Evolutionary conservation across 345 rosid species (phyloP), one percentile per base, ranked within the genome.

Genomic region (Eutrema japonicum): DNA sequence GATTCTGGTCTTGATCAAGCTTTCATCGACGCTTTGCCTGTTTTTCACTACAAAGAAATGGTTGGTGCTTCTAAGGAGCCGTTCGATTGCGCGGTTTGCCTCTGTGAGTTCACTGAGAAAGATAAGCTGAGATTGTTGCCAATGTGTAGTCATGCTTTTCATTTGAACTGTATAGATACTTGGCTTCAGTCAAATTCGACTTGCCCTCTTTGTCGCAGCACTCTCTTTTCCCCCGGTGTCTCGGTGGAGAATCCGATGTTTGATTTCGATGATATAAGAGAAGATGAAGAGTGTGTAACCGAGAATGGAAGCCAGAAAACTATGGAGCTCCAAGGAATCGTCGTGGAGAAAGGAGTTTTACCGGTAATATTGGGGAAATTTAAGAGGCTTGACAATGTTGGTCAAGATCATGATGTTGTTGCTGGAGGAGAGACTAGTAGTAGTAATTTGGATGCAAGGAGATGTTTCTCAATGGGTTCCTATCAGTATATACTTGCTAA

Each of bases 1-100:
- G 97, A 91, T 71, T 91, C 97, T 51, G 97, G 97, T 61, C 81
- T 91, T 59, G 97, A 89, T 78, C 97, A 91, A 80, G 91, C 97
- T 62, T 88, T 91, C 64, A 91, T 91, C 4, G 97, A 91, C 51
- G 94, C 95, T 26, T 85, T 91, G 48, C 97, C 97, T 67, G 97
- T 91, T 64, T 91, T 91, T 65, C 88, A 83, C 62, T 91, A 83
- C 76, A 87, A 81, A 66, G 92, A 91, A 72, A 83, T 91, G 16
- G 85, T 88, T 51, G 92, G 92, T 79, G 68, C 52, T 6, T 60
- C 79, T 12, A 84, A 88, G 27, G 92, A 91, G 78, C 97, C 88
- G 1, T 91, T 87, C 46, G 97, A 91, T 77, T 91, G 97, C n/a
- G 92, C 97, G 4, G 97, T 91, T 75, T 91, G 97, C 82, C 82